Evolutionary conservation across 2,329 filamentous ascomycete species (phyloP).

Genomic region (Exutisphaerella laricina): DNA sequence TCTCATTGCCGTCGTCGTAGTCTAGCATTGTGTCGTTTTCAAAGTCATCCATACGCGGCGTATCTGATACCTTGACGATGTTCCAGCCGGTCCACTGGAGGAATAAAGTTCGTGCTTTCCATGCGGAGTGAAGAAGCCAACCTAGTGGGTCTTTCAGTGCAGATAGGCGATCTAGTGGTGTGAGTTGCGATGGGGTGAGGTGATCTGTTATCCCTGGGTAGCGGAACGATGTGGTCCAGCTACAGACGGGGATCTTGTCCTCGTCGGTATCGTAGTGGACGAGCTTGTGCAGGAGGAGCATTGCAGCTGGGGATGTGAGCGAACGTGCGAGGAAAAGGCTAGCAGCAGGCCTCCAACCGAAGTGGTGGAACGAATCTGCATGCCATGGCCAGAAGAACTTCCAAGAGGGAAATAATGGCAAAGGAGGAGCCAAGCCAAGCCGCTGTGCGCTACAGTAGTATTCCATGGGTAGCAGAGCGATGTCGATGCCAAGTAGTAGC

Average conservation of each 20-base stretch:
- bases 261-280: slow-evolving; percentile 16
- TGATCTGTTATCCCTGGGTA: slow-evolving; percentile 19
- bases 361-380: slow-evolving; percentile 14
- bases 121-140: slow-evolving; percentile 22
- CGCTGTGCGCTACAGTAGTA: slow-evolving; percentile 24
- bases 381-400: slow-evolving; percentile 15
- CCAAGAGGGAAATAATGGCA: slow-evolving; percentile 20
- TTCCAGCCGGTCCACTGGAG: slow-evolving; percentile 24
- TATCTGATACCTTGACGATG: slow-evolving; percentile 7
- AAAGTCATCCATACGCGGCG: slow-evolving; percentile 1
- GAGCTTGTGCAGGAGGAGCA: slow-evolving; percentile 15
- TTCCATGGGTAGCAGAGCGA: slow-evolving; percentile 25
- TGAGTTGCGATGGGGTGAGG: slow-evolving; percentile 1
- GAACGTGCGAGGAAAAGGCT: neutral
- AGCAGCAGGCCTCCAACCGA: slow-evolving; percentile 15
- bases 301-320: slow-evolving; percentile 10
- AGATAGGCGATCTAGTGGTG: slow-evolving; percentile 1
- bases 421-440: slow-evolving; percentile 23
- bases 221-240: slow-evolving; percentile 21
- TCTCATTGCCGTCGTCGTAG: neutral
- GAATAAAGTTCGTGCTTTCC: slow-evolving; percentile 13
- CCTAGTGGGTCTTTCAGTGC: slow-evolving; percentile 20
- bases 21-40: slow-evolving; percentile 9
- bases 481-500: slow-evolving; percentile 19
- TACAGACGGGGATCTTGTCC: slow-evolving; percentile 14